Evolutionary conservation across 208 protist species (phyloP), one percentile per base, ranked within the genome.

Genomic region (Leishmania aethiopica): DNA sequence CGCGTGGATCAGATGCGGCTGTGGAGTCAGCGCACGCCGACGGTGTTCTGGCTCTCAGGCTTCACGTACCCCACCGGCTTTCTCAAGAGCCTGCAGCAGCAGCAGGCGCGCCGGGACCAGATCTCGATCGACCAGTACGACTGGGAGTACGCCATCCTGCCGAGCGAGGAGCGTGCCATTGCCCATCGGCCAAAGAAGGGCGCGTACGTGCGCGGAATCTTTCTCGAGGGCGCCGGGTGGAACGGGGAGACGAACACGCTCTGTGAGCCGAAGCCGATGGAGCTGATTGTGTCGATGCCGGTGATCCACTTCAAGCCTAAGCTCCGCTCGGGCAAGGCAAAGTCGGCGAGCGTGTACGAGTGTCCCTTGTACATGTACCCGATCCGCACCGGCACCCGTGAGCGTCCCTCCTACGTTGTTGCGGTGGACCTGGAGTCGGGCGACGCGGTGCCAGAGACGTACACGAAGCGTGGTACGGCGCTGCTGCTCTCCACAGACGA

Each of bases 51-150:
- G 99, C 94, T 99, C 53, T 92, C 96, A 55, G 99, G 98, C 74
- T 99, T 99, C 86, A 99, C 98, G n/a, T 99, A 99, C 90, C 99
- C 99, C 25, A 99, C 98, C 13, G 99, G 98, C 67, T 99, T 99
- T 90, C 91, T 99, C 67, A 99, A 99, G 83, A 97, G 96, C 32
- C 84, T 99, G 66, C 94, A 99, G 88, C 98, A 99, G 87, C 95
- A 97, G 70, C 90, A 98, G 74, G 98, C 98, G 13, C 89, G 98
- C 60, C 83, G 87, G 42, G 97, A 97, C 72, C 91, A 92, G 76
- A 94, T 98, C 35, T 97, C 98, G 2, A 99, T 99, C 70, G 99
- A 99, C 86, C 94, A 98, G 84, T 98, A 99, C 78, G 91, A 88
- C 60, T 99, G 99, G 99, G 98, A 99, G 84, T 99, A 99, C 90